phyloP scores from a whole-genome alignment of 768 basidiomycete genomes.

The Pleurotus pulmonarius region DNA sequence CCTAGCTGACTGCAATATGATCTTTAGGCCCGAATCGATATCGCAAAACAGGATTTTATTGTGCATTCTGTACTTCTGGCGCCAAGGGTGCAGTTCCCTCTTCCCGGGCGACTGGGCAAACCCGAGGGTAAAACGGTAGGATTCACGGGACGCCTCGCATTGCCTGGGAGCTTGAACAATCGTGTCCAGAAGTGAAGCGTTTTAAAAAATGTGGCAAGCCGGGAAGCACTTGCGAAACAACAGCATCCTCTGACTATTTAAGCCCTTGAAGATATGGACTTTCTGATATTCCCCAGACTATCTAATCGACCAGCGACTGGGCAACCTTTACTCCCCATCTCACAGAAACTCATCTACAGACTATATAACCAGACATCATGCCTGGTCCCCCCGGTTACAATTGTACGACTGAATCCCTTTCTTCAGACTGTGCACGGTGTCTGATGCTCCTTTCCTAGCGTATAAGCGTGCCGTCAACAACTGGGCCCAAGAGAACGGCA shows the following conservation, averaged over 20 bases:
- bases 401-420: background rate
- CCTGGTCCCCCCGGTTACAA: background rate
- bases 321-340: background rate
- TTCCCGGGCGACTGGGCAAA: background rate
- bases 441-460: background rate
- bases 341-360: background rate
- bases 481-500: slow-evolving; percentile 5
- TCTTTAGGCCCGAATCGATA: background rate
- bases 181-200: background rate
- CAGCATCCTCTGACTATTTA: background rate
- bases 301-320: background rate
- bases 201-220: background rate
- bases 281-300: too few species aligned
- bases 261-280: too few species aligned
- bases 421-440: background rate
- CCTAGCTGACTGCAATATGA: background rate
- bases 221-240: background rate
- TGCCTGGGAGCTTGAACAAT: background rate
- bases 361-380: background rate
- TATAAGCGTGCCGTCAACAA: slow-evolving; percentile 20
- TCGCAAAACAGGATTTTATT: background rate
- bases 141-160: background rate
- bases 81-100: background rate
- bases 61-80: background rate
- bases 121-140: background rate